Conservation (phyloP, 1,139 yeast genomes). For the Zygosaccharomyces pseudobailii region DNA sequence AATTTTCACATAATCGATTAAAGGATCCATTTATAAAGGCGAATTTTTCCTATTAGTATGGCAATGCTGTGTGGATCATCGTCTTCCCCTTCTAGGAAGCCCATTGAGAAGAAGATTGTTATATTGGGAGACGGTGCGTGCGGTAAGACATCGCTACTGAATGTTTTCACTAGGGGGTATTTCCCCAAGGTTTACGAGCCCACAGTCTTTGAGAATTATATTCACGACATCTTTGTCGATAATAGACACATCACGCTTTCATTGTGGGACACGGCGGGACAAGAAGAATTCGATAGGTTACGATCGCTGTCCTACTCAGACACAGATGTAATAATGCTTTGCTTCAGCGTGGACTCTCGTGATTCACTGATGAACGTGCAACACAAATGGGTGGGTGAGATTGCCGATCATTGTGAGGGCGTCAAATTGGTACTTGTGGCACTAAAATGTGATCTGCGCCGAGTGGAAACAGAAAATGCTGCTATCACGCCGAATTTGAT, state of each 20-base stretch:
- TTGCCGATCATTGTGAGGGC: conserved; percentile 94
- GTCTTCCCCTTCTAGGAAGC: conserved; percentile 25
- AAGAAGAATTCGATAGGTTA: conserved; percentile 92
- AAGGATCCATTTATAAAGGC: background rate
- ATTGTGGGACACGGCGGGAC: conserved; percentile 98
- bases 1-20: background rate
- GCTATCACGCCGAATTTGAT: conserved; percentile 31
- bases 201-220: conserved; percentile 95
- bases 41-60: conserved; percentile 14
- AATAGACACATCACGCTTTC: conserved; percentile 90
- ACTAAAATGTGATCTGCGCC: conserved; percentile 86
- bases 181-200: conserved; percentile 99
- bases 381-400: conserved; percentile 94
- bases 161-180: conserved; percentile 94
- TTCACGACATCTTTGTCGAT: conserved; percentile 94
- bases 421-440: conserved; percentile 93
- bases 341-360: conserved; percentile 90
- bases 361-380: conserved; percentile 95
- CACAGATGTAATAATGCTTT: conserved; percentile 94
- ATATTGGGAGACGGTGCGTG: conserved; percentile 98
- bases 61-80: conserved; percentile 31
- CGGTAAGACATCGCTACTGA: conserved; percentile 85
- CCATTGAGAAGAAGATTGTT: conserved; percentile 84
- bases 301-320: conserved; percentile 88
- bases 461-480: conserved; percentile 40